Percentiles rank a stretch among this genome's conserved stretches.
Conservation (phyloP, 2,329 filamentous ascomycete genomes). For the Aspergillus udagawae region DNA sequence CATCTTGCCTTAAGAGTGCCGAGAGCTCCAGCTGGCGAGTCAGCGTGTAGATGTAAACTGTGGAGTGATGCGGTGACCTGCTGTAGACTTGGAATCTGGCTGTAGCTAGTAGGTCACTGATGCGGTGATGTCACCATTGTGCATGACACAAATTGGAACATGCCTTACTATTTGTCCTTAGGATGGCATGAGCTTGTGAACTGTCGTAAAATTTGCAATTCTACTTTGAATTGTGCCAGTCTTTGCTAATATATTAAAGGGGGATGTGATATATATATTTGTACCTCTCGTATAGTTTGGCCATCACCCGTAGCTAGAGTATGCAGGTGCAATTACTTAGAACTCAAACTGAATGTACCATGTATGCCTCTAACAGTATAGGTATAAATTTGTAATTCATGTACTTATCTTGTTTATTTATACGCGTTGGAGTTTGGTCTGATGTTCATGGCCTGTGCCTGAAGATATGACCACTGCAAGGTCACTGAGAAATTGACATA, state of each 20-base stretch:
- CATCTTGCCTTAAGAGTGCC: background rate
- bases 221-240: background rate
- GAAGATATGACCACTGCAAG: background rate
- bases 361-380: background rate
- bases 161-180: background rate
- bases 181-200: background rate
- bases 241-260: too few species aligned
- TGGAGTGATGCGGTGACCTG: background rate
- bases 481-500: background rate
- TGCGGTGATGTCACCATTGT: background rate
- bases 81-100: background rate
- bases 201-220: background rate
- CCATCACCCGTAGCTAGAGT: background rate
- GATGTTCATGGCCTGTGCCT: background rate
- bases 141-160: background rate
- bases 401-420: background rate
- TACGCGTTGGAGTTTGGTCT: background rate
- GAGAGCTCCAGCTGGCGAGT: background rate
- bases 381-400: background rate
- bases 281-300: too few species aligned
- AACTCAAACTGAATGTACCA: background rate
- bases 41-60: background rate
- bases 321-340: background rate
- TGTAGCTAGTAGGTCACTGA: background rate
- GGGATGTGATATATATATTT: too few species aligned